Evolutionary conservation across 2,329 filamentous ascomycete species (phyloP), one percentile per base, ranked within the genome.

Genomic region (Ascocoryne sarcoides): DNA sequence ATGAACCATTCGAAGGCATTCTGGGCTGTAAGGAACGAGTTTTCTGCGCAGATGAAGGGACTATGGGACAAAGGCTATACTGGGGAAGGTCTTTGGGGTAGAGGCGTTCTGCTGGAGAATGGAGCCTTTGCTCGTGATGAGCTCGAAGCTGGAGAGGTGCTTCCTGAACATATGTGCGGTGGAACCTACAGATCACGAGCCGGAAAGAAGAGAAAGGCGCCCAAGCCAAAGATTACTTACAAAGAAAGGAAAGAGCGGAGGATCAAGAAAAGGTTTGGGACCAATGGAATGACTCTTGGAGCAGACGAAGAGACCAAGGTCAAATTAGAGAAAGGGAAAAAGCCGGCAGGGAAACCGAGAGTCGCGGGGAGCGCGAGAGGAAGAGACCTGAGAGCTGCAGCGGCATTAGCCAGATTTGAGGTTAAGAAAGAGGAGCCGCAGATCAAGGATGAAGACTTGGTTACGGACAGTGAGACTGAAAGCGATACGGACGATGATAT

Each of bases 1-100:
- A 94, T 94, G 88, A 93, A 94, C 60, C 87, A 94, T 59, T 82
- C 79, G 2, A 72, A 75, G 40, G 77, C 75, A 2, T 94, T 94
- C 55, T 94, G 87, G 86, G 73, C 74, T 8, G 81, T 89, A 14
- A 69, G 86, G 34, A 84, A 92, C 60, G 64, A 68, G 31, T 92
- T 84, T 56, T 80, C 84, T 1, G 70, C 69, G 7, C 73, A 86
- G 40, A 78, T 94, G 74, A 75, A 78, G 47, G 68, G 51, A 1
- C 65, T 94, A 1, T 92, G 85, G 84, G 60, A 60, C 1, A 75
- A 71, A 40, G 69, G 69, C 1, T 94, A 92, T 56, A 82, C 75
- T 0, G 87, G 87, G 2, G 86, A 94, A 46, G 88, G 87, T 0
- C 62, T 94, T 35, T 94, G 87, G 87, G 85, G 86, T 5, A 66